phyloP scores from a whole-genome alignment of 306 rosid genomes.

The Senna tora region DNA sequence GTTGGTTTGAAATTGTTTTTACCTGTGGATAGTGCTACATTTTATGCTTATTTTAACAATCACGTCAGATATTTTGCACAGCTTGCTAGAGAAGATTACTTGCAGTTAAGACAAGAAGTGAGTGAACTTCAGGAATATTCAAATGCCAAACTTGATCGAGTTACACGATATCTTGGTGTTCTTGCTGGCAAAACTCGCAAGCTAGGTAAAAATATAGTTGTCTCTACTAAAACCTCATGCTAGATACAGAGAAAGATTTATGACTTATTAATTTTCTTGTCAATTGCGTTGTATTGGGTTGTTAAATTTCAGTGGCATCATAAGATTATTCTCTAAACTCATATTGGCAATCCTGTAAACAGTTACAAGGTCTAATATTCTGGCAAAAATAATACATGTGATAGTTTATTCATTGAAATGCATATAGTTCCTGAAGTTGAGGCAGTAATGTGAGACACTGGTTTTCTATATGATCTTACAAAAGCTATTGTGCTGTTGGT shows the following conservation, averaged over 20 bases:
- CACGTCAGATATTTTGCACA: conserved; percentile 52
- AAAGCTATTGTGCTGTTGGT: conserved; percentile 14
- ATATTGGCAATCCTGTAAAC: not conserved
- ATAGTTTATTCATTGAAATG: conserved; percentile 14
- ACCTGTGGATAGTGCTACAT: conserved; percentile 3
- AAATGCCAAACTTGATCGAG: conserved; percentile 90
- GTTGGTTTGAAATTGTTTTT: conserved; percentile 22
- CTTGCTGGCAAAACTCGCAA: conserved; percentile 84
- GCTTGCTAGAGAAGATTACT: conserved; percentile 90
- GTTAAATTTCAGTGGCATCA: conserved; percentile 6
- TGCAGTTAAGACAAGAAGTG: conserved; percentile 92
- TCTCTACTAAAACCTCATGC: not conserved
- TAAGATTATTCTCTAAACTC: not conserved
- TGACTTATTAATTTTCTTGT: not conserved
- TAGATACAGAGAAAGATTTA: not conserved
- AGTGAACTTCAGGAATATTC: conserved; percentile 91
- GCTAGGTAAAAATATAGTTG: conserved; percentile 57
- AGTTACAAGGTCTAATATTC: conserved; percentile 11
- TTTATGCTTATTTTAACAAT: conserved; percentile 38
- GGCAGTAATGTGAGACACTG: conserved; percentile 1
- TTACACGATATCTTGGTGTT: conserved; percentile 91
- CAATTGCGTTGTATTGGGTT: not conserved
- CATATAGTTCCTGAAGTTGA: not conserved
- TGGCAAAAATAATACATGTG: conserved; percentile 12
- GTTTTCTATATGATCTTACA: not conserved